Evolutionary conservation across 2,329 filamentous ascomycete species (phyloP), one percentile per base, ranked within the genome.

Genomic region (Paecilomyces sp.): DNA sequence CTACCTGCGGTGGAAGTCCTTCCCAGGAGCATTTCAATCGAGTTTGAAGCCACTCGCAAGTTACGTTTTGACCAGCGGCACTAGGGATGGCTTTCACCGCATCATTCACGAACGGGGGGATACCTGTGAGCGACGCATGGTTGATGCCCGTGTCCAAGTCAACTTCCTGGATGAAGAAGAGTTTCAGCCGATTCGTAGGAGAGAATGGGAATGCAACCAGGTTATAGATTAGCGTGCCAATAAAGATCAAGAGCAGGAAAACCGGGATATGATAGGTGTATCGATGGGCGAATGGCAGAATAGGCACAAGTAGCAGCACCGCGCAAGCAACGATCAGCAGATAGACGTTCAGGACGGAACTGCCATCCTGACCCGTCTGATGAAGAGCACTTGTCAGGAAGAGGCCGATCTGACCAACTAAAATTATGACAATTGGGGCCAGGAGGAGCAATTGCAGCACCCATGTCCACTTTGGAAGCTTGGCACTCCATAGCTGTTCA

Each of bases 181-280:
- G 81, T 74, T 97, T 97, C 73, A 96, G 85, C 41, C 91, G 85
- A 70, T 87, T 89, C 61, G 86, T 82, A 24, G 84, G 77, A 0
- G 91, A 94, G 75, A 97, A 97, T 0, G 94, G 94, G 73, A 96
- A 97, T 1, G 90, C 90, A 2, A 85, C 77, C 3, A 97, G 83
- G 70, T 95, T 96, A 79, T 96, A 97, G 59, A 92, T 83, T 30
- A 95, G 77, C 1, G 91, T 95, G 31, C 82, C 90, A 25, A 85
- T 69, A 62, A 92, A 90, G 8, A 96, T 78, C 12, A 88, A 70
- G 30, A 95, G 80, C 15, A 97, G 74, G 66, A 96, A 87, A 0
- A 88, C 77, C 0, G 94, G 92, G 3, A 97, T 73, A 61, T 96
- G 91, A 70, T 89, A 89, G 1, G 88, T 91, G 63, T 94, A 85